These are phyloP conservation scores for Neopestalotiopsis rosae DNA, from an alignment of 2,329 filamentous ascomycete species.

Conservation along the genomic window DNA sequence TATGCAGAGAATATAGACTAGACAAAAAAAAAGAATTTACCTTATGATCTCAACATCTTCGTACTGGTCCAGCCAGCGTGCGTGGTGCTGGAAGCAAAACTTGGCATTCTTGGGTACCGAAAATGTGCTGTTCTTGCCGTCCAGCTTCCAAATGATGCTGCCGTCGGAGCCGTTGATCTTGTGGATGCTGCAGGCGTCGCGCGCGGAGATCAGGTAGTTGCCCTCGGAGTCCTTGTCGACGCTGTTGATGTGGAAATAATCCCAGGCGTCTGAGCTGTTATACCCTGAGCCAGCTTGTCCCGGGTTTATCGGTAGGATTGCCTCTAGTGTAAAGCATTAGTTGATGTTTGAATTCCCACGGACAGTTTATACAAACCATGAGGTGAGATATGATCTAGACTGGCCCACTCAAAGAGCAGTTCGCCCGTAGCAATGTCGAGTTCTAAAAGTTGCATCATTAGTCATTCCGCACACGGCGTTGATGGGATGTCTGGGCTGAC, in stretches of 20 bases:
- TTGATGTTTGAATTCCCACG: slow-evolving; percentile 14
- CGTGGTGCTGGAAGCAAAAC: slow-evolving; percentile 59
- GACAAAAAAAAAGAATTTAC: too few species aligned
- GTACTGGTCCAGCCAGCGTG: slow-evolving; percentile 45
- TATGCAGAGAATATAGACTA: too few species aligned
- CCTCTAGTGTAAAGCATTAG: slow-evolving; percentile 38
- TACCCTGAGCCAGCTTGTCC: slow-evolving; percentile 43
- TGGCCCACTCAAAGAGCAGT: slow-evolving; percentile 64
- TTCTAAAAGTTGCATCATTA: slow-evolving; percentile 27
- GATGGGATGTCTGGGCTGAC: slow-evolving; percentile 37
- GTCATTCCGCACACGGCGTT: background rate
- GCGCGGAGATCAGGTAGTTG: slow-evolving; percentile 60
- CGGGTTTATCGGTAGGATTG: slow-evolving; percentile 50
- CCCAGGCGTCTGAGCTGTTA: slow-evolving; percentile 45
- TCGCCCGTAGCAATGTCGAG: slow-evolving; percentile 59
- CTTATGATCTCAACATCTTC: slow-evolving; percentile 49
- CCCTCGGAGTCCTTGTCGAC: slow-evolving; percentile 55
- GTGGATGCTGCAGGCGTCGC: slow-evolving; percentile 52
- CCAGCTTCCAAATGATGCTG: slow-evolving; percentile 57
- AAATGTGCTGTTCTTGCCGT: slow-evolving; percentile 52
- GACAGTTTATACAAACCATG: slow-evolving; percentile 42
- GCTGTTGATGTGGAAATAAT: slow-evolving; percentile 64
- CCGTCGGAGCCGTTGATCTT: slow-evolving; percentile 54
- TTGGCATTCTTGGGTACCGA: slow-evolving; percentile 41
- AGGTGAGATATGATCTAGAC: slow-evolving; percentile 60